These are phyloP conservation scores for Penicillium sp. DNA, from an alignment of 2,329 filamentous ascomycete species.

Conservation along the genomic window DNA sequence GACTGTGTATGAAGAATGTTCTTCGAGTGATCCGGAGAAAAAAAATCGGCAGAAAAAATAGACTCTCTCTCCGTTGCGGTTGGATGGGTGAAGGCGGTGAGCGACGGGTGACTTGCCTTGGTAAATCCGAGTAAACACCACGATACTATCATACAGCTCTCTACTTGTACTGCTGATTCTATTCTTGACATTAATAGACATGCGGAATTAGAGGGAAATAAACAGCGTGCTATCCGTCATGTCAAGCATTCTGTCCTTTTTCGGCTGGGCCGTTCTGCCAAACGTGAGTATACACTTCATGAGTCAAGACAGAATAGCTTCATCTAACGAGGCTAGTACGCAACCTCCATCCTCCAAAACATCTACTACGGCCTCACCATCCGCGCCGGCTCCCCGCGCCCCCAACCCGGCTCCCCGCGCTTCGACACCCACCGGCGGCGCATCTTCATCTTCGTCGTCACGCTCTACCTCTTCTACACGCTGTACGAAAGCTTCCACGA, in stretches of 20 bases:
- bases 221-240: conserved; percentile 18
- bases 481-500: conserved; percentile 88
- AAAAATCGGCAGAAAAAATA: conserved; percentile 9
- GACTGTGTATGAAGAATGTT: neutral
- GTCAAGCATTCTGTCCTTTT: conserved; percentile 50
- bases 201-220: neutral
- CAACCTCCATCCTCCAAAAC: conserved; percentile 70
- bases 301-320: neutral
- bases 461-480: conserved; percentile 82
- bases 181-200: neutral
- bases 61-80: neutral
- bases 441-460: conserved; percentile 79
- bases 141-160: neutral
- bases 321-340: conserved; percentile 59
- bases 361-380: conserved; percentile 86
- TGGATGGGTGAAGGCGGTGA: conserved; percentile 5
- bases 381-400: conserved; percentile 81
- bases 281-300: conserved; percentile 43
- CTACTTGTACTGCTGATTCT: neutral
- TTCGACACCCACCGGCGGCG: conserved; percentile 71
- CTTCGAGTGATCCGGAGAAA: neutral
- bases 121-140: neutral
- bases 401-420: conserved; percentile 62
- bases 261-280: conserved; percentile 61
- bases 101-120: neutral